Percentiles rank a stretch among this genome's conserved stretches.
Conservation (phyloP, 495 filamentous ascomycete species). For the Aspergillus haitiensis region DNA sequence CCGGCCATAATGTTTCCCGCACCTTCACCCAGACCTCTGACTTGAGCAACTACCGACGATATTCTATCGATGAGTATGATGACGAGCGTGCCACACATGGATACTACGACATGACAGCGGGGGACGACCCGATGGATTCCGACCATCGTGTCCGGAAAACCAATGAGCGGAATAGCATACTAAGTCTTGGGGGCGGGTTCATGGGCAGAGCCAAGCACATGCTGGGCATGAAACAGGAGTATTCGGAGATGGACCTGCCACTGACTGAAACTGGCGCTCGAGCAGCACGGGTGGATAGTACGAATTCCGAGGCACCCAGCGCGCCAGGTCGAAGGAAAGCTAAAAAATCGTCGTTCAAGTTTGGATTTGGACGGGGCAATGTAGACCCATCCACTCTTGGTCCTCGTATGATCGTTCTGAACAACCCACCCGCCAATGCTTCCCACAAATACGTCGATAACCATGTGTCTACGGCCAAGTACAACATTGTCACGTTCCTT, state of each 20-base stretch:
- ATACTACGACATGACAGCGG: conserved; percentile 56
- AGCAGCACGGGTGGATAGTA: conserved; percentile 41
- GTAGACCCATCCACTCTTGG: conserved; percentile 87
- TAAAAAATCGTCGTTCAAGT: conserved; percentile 77
- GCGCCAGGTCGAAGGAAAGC: conserved; percentile 56
- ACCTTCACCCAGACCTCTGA: conserved; percentile 84
- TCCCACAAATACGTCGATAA: conserved; percentile 91
- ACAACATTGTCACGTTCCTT: conserved; percentile 92
- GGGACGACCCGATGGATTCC: conserved; percentile 58
- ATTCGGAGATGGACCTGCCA: conserved; percentile 97
- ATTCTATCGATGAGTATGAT: conserved; percentile 81
- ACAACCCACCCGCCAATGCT: conserved; percentile 93
- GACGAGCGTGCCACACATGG: conserved; percentile 68
- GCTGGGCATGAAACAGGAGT: conserved; percentile 87
- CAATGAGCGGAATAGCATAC: conserved; percentile 79
- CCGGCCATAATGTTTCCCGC: conserved; percentile 40
- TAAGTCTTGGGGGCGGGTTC: conserved; percentile 82
- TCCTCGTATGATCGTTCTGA: conserved; percentile 91
- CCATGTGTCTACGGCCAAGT: conserved; percentile 96
- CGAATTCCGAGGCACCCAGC: conserved; percentile 32
- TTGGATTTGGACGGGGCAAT: conserved; percentile 86
- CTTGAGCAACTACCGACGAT: conserved; percentile 82
- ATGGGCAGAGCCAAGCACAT: conserved; percentile 84
- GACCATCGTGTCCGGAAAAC: conserved; percentile 55
- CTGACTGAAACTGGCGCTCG: conserved; percentile 74